Percentiles rank a stretch among this genome's conserved stretches.
phyloP scores from a whole-genome alignment of 2,329 filamentous ascomycete genomes.

The Rugonectria rugulosa region DNA sequence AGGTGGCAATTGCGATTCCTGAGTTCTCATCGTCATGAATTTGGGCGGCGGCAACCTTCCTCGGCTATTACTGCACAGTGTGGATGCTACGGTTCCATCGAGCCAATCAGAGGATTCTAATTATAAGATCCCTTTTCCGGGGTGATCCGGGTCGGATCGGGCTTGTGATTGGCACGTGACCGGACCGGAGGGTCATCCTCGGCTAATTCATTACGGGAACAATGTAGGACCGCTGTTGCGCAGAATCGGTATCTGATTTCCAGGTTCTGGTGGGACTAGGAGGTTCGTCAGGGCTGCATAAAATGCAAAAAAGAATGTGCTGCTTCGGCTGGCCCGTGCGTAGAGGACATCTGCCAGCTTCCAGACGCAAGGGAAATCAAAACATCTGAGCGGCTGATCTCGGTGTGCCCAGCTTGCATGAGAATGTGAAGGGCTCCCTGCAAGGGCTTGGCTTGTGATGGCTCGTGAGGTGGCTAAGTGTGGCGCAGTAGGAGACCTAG shows the following conservation, averaged over 20 bases:
- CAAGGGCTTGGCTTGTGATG: not conserved
- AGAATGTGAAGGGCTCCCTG: too few relatives aligned
- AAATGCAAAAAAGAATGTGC: too few relatives aligned
- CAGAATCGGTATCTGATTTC: not conserved
- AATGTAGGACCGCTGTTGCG: not conserved
- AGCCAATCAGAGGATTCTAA: conserved; percentile 38
- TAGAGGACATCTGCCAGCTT: not conserved
- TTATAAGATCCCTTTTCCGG: conserved; percentile 44
- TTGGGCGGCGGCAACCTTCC: conserved; percentile 38
- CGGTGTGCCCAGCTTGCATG: not conserved
- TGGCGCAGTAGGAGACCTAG: conserved; percentile 1
- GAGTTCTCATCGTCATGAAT: conserved; percentile 39
- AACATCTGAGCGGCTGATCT: not conserved
- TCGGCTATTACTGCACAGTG: conserved; percentile 40
- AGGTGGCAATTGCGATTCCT: conserved; percentile 31
- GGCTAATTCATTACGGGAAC: conserved; percentile 19
- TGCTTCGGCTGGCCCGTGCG: conserved; percentile 7
- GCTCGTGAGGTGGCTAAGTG: not conserved
- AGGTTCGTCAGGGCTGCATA: too few relatives aligned
- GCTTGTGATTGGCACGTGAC: conserved; percentile 36
- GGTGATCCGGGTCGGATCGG: conserved; percentile 36
- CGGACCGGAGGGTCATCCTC: conserved; percentile 25
- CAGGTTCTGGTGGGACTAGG: too few relatives aligned
- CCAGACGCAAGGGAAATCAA: not conserved
- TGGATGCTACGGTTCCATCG: conserved; percentile 19